Percentiles rank a stretch among this genome's conserved stretches.
These are phyloP conservation scores for Penstemon davidsonii DNA, from an alignment of 257 asterid genomes.

Conservation along the genomic window DNA sequence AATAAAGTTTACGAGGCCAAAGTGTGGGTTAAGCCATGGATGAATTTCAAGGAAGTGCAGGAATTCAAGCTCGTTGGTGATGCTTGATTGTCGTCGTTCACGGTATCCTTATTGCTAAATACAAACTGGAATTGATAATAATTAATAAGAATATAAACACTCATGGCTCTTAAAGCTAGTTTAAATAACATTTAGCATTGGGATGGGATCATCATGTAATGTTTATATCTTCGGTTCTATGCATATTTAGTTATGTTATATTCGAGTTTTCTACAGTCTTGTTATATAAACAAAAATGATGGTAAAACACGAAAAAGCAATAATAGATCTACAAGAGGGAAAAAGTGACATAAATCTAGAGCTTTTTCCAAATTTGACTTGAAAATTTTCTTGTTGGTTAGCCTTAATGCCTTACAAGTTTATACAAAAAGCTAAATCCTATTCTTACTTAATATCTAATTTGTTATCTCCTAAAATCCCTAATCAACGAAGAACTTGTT, in stretches of 20 bases:
- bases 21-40: conserved; percentile 92
- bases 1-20: conserved; percentile 79
- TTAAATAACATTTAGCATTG: too few relatives aligned
- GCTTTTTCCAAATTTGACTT: conserved; percentile 5
- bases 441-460: conserved; percentile 15
- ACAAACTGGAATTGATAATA: not conserved
- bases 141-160: too few relatives aligned
- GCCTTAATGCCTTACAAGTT: conserved; percentile 24
- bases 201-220: too few relatives aligned
- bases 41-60: conserved; percentile 78
- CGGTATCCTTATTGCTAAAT: too few relatives aligned
- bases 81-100: conserved; percentile 29
- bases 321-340: not conserved
- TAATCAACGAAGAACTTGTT: conserved; percentile 23
- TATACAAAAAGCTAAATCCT: conserved; percentile 22
- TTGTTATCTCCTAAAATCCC: conserved; percentile 25
- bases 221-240: too few relatives aligned
- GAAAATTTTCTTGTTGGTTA: conserved; percentile 7
- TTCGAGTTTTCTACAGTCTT: not conserved
- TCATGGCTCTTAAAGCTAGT: too few relatives aligned
- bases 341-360: not conserved
- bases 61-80: conserved; percentile 70
- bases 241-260: too few relatives aligned
- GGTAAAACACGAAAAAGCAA: not conserved
- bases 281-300: not conserved